Base-by-base conservation (phyloP, 139 green algal species). In the Monoraphidium neglectum region DNA sequence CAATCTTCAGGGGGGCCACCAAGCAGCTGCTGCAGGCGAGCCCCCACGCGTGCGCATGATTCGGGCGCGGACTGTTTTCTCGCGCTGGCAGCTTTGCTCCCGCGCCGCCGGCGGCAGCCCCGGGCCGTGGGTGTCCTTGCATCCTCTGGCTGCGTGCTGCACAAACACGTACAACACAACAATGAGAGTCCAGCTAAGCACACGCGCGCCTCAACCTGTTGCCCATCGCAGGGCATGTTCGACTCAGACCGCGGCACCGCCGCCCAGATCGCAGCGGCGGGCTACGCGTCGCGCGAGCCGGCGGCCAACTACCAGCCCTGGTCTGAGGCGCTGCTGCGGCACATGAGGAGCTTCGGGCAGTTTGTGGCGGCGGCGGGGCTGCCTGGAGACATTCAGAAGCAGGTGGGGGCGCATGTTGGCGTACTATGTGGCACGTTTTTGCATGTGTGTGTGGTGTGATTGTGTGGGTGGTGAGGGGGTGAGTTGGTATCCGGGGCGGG, bases 281-380 rank as follows among this genome's bases (percentile, higher is more conserved):
- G 80, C 72, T 86, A 86, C 76, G 64, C 70, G 21, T 57, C 79
- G 28, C 59, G 49, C n/a, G 71, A 80, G 66, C 81, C 81, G 23
- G 76, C 81, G 30, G 71, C 59, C 13, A 51, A 53, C 56, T 80
- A 82, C 49, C 70, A 66, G 57, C 71, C 76, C 35, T 86, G 81
- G 81, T 51, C 62, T 1, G 76, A 82, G 46, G 65, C 54, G 1
- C 16, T 75, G 53, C 5, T 69, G 38, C 56, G 67, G 65, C 38
- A 74, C 28, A 70, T 68, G 26, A 30, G 37, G n/a, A 24, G 18
- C 3, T 75, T 75, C n/a, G 30, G 6, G 6, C 49, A 75, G 35
- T 63, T 63, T n/a, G 10, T 75, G 38, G 37, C 28, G 16, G n/a
- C 6, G 1, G 72, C 56, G 10, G 54, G 38, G 10, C 65, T 80